Evolutionary conservation across 1,284 basidiomycete species (phyloP).

Genomic region (Caloboletus inedulis): DNA sequence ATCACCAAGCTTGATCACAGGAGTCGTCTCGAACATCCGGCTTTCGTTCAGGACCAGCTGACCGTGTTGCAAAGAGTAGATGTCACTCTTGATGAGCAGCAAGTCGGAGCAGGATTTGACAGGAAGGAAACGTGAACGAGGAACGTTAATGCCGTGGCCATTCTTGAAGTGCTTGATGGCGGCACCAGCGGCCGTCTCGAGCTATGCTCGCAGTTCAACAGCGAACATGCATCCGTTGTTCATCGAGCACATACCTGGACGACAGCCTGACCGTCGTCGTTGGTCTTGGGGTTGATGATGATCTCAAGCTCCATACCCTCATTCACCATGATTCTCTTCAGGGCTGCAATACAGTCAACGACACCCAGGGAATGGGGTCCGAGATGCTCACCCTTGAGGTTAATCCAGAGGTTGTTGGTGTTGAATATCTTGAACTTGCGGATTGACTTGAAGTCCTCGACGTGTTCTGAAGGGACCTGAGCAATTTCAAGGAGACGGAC

Average conservation of each 20-base stretch:
- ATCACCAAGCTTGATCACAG: conserved; percentile 97
- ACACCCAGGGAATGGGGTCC: not conserved
- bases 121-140: conserved; percentile 95
- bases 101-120: conserved; percentile 92
- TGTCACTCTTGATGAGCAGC: conserved; percentile 94
- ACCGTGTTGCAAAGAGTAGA: conserved; percentile 95
- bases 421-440: conserved; percentile 97
- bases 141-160: conserved; percentile 97
- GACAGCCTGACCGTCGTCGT: conserved; percentile 87
- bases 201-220: conserved; percentile 47
- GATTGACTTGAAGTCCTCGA: conserved; percentile 97
- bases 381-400: conserved; percentile 62
- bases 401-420: conserved; percentile 98
- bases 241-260: conserved; percentile 47
- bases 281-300: conserved; percentile 93
- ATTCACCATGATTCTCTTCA: conserved; percentile 93
- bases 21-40: conserved; percentile 91
- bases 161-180: conserved; percentile 97
- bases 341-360: conserved; percentile 42
- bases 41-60: conserved; percentile 89
- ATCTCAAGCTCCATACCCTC: conserved; percentile 91
- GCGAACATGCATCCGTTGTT: not conserved
- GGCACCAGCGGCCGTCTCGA: conserved; percentile 97
- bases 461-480: conserved; percentile 96
- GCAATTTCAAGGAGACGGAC: conserved; percentile 97